These are phyloP conservation scores for Noccaea bulbosa DNA, from an alignment of 345 rosid genomes.

Conservation along the genomic window DNA sequence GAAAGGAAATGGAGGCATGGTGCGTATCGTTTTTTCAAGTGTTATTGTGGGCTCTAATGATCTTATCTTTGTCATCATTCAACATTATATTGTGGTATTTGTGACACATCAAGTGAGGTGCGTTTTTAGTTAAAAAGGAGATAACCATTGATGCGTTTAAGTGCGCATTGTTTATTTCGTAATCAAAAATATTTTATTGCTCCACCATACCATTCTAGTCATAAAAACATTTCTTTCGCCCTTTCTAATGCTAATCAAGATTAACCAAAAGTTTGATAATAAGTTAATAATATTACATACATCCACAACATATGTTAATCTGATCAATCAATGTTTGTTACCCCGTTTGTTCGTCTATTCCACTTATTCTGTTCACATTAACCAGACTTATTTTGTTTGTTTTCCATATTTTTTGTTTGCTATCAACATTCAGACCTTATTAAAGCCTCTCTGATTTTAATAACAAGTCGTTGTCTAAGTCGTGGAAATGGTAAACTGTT, in stretches of 20 bases:
- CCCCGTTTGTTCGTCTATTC: background rate
- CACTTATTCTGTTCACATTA: background rate
- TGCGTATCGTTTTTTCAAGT: background rate
- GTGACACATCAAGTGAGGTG: background rate
- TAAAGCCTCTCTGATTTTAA: background rate
- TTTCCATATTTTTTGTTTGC: background rate
- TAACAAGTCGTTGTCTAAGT: background rate
- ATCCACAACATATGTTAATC: background rate
- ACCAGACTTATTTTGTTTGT: background rate
- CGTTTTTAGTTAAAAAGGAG: background rate
- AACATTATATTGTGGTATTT: background rate
- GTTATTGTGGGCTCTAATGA: constrained; percentile 8
- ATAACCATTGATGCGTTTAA: too few relatives aligned
- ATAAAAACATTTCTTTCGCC: background rate
- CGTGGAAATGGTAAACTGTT: constrained; percentile 1
- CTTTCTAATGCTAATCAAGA: too few relatives aligned
- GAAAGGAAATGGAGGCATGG: background rate
- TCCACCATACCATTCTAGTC: too few relatives aligned
- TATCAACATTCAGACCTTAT: background rate
- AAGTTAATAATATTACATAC: background rate
- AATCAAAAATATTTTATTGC: background rate
- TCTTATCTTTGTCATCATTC: background rate
- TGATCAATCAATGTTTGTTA: background rate
- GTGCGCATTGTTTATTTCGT: background rate
- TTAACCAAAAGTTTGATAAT: too few relatives aligned